These are phyloP conservation scores for Nigrospora sphaerica DNA, from an alignment of 2,329 filamentous ascomycete genomes.

Conservation along the genomic window DNA sequence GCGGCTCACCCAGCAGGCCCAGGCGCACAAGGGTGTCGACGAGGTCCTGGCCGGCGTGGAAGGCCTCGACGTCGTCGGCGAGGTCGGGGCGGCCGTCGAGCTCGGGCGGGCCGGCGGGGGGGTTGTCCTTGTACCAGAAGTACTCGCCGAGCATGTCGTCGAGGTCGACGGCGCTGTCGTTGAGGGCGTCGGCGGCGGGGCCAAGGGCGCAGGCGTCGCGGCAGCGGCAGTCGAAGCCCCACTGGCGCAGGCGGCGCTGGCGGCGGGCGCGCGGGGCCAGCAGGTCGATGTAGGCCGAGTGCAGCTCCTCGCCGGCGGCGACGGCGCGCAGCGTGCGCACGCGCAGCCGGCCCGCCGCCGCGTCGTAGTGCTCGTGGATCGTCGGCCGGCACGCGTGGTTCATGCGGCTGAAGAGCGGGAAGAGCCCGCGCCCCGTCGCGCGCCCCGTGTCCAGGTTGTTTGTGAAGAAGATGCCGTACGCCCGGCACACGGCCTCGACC, in stretches of 20 bases:
- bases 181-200: constrained; percentile 3
- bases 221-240: constrained; percentile 10
- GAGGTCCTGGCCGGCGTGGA: constrained; percentile 4
- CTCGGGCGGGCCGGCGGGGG: constrained; percentile 2
- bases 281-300: constrained; percentile 10
- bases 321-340: constrained; percentile 14
- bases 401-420: constrained; percentile 12
- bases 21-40: constrained; percentile 10
- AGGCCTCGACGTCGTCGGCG: background rate
- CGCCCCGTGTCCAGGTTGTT: constrained; percentile 8
- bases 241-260: constrained; percentile 7
- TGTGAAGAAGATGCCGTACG: constrained; percentile 7
- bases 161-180: constrained; percentile 7
- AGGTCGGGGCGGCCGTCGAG: constrained; percentile 2
- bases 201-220: constrained; percentile 6
- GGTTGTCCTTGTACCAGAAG: background rate
- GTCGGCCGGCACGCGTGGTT: constrained; percentile 16
- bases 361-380: constrained; percentile 13
- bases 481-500: constrained; percentile 2
- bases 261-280: constrained; percentile 6
- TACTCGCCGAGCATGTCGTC: constrained; percentile 8
- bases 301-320: constrained; percentile 13
- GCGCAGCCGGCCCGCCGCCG: constrained; percentile 9
- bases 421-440: constrained; percentile 9
- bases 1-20: background rate